These are phyloP conservation scores for Blastocystis sp. DNA, from an alignment of 352 stramenopile genomes.

Conservation along the genomic window DNA sequence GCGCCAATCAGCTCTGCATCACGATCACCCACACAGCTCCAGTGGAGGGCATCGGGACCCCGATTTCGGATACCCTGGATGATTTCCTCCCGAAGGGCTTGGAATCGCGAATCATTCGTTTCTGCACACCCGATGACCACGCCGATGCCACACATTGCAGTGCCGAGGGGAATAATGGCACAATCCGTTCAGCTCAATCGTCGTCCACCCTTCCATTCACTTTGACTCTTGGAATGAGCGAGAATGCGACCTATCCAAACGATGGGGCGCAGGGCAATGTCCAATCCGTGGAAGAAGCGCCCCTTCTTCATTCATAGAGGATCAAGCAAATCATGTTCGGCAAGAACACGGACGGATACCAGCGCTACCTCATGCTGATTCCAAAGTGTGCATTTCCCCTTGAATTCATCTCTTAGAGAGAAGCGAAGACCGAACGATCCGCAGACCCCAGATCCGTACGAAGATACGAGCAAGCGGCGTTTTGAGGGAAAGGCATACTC, in stretches of 20 bases:
- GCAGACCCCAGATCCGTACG: conserved; percentile 18
- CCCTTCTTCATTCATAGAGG: background rate
- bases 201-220: too few relatives aligned
- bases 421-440: conserved; percentile 22
- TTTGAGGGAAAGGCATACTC: conserved; percentile 37
- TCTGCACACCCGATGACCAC: too few relatives aligned
- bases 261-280: too few relatives aligned
- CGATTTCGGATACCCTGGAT: conserved; percentile 29
- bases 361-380: conserved; percentile 57
- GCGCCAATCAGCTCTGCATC: background rate
- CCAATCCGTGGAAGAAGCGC: too few relatives aligned
- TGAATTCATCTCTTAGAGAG: conserved; percentile 1
- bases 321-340: conserved; percentile 56
- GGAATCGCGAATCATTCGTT: too few relatives aligned
- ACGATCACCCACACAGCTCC: background rate
- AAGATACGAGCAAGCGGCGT: conserved; percentile 27
- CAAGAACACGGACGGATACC: conserved; percentile 44
- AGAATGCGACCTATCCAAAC: too few relatives aligned
- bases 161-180: too few relatives aligned
- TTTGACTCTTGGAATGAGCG: too few relatives aligned
- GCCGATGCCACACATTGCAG: too few relatives aligned
- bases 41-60: conserved; percentile 38
- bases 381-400: background rate
- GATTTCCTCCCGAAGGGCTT: background rate
- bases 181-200: too few relatives aligned